Base-by-base conservation (phyloP, 306 rosid species). In the Cyclanthera cordifolia region DNA sequence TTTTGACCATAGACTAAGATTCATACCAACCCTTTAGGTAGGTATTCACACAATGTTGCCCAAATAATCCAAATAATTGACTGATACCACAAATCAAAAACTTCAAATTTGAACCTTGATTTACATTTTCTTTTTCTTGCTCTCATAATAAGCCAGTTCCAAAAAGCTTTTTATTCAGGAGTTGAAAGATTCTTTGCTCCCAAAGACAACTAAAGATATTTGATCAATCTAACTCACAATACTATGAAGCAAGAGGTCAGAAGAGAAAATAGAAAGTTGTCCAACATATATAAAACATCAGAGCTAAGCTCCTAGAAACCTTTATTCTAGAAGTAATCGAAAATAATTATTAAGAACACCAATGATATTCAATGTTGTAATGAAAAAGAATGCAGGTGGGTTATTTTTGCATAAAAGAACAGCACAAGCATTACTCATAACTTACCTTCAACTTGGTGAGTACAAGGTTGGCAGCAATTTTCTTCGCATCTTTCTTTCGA, bases 371-470 rank as follows among this genome's bases (percentile, higher is more conserved):
- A 64, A 12, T 64, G 69, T 23, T 7, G 53, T 64, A 14, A 34
- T 21, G 45, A 41, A 41, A 64, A 37, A 37, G 7, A 45, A 14
- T 14, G 37, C 50, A 21, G 37, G 25, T 23, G 21, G 21, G 53
- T 45, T 20, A 11, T 65, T 20, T 20, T 23, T 53, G 53, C 53
- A 45, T 23, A 23, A 54, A 57, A 19, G 25, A 21, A 71, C 56
- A 45, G 4, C 4, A 16, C 2, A 55, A 16, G 32, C 43, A 17
- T 41, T 27, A 82, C n/a, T 43, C 19, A 43, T 25, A 46, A 77
- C 69, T 82, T 82, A 89, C 98, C 90, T 80, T 87, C 64, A 93
- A 72, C 73, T 80, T 43, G 14, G 74, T 53, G 20, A 79, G 77
- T 54, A 93, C 43, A 32, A 1, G 24, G 25, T 80, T 84, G 12